Evolutionary conservation across 2,329 filamentous ascomycete species (phyloP).

Genomic region (Lomentospora prolificans): DNA sequence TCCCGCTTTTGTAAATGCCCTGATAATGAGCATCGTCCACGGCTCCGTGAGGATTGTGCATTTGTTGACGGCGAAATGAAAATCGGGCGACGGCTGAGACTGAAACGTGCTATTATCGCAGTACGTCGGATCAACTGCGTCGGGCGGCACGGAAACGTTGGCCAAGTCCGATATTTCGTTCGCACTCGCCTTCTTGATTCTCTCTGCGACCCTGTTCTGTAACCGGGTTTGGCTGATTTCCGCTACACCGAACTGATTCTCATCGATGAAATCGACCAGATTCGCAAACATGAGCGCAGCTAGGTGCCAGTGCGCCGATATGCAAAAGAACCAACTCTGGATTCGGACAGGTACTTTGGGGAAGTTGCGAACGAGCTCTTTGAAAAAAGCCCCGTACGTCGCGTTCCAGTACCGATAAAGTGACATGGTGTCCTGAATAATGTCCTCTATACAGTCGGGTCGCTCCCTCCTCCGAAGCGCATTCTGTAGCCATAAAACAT

Average conservation of each 20-base stretch:
- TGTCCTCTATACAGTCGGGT: slow-evolving; percentile 32
- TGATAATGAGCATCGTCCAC: slow-evolving; percentile 46
- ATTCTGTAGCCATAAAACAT: slow-evolving; percentile 45
- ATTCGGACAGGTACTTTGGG: slow-evolving; percentile 39
- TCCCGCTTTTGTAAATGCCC: slow-evolving; percentile 39
- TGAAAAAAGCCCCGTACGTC: slow-evolving; percentile 40
- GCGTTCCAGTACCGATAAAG: slow-evolving; percentile 47
- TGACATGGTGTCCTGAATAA: slow-evolving; percentile 34
- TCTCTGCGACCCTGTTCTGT: slow-evolving; percentile 23
- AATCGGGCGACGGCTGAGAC: slow-evolving; percentile 24
- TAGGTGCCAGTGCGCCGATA: slow-evolving; percentile 48
- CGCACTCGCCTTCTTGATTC: slow-evolving; percentile 33
- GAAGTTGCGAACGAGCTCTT: slow-evolving; percentile 39
- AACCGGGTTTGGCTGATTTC: slow-evolving; percentile 18
- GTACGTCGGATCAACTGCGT: slow-evolving; percentile 14
- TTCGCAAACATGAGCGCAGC: slow-evolving; percentile 46
- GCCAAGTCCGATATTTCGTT: slow-evolving; percentile 38
- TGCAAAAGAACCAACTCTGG: slow-evolving; percentile 50
- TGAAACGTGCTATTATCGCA: not conserved
- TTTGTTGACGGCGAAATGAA: slow-evolving; percentile 43
- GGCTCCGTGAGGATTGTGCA: slow-evolving; percentile 50
- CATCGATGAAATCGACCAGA: slow-evolving; percentile 39
- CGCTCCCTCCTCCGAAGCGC: slow-evolving; percentile 30
- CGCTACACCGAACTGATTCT: slow-evolving; percentile 19
- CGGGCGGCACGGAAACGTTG: slow-evolving; percentile 29